A percentile compares a stretch with the other conserved stretches of the same genome.
These are phyloP conservation scores for Eurotiales sp. DNA, from an alignment of 2,329 filamentous ascomycete genomes.

Conservation along the genomic window DNA sequence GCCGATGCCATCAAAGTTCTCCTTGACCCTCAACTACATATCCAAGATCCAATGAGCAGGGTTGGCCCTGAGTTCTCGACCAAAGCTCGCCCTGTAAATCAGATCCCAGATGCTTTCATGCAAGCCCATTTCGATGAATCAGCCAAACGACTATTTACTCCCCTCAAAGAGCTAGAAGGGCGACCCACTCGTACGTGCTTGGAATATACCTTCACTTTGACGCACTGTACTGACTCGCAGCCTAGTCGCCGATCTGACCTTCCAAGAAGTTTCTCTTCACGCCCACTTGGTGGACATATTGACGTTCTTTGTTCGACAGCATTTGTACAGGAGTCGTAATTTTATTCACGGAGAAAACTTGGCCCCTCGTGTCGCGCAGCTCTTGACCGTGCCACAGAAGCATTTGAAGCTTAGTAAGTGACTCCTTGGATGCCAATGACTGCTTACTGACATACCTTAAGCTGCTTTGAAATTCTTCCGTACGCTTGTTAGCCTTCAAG, in stretches of 20 bases:
- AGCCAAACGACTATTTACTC: conserved; percentile 79
- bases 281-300: conserved; percentile 88
- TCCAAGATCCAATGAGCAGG: conserved; percentile 56
- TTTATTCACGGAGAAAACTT: conserved; percentile 81
- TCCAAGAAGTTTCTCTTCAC: conserved; percentile 85
- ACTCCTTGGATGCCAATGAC: neutral
- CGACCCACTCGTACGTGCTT: conserved; percentile 49
- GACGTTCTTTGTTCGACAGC: conserved; percentile 88
- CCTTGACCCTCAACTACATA: conserved; percentile 66
- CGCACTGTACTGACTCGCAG: conserved; percentile 15
- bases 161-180: conserved; percentile 74
- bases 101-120: conserved; percentile 81
- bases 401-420: conserved; percentile 80
- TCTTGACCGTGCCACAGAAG: conserved; percentile 81
- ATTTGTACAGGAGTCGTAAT: conserved; percentile 79
- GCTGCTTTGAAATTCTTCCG: conserved; percentile 93
- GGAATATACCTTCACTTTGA: neutral
- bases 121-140: conserved; percentile 86
- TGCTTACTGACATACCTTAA: conserved; percentile 31
- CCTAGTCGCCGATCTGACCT: conserved; percentile 65
- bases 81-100: conserved; percentile 61
- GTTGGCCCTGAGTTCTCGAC: conserved; percentile 65
- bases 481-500: conserved; percentile 75
- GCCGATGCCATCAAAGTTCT: conserved; percentile 93
- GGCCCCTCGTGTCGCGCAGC: conserved; percentile 72